Evolutionary conservation across 176 grass and related monocot species (phyloP), one percentile per base, ranked within the genome.

Genomic region (Aegilops speltoides): DNA sequence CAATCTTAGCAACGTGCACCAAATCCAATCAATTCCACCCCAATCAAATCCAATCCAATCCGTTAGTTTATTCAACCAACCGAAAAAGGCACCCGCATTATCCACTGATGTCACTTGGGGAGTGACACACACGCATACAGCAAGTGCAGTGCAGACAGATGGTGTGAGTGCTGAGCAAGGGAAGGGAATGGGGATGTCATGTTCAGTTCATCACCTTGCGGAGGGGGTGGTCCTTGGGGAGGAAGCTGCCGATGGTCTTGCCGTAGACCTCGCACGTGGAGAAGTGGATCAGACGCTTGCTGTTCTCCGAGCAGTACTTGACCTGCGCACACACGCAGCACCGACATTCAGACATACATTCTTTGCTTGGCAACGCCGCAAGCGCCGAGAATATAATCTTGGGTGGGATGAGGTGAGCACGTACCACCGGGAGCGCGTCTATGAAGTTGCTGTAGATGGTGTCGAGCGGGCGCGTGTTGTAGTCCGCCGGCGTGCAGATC

Each of bases 361-460:
- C 16, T 17, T 17, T 17, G 5, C 48, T 54, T 54, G 50, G 50
- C 1, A 7, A 54, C 50, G 50, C 2, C 6, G 16, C 2, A 54
- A 19, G 33, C 9, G 3, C 10, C 22, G 38, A 8, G 12, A 37
- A 20, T 10, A 69, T 10, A 19, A 10, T 33, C 17, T 19, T 41
- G 71, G 22, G 29, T 31, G 29, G 29, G 31, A 31, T 31, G 38
- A n/a, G 68, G 32, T 0, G 68, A n/a, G 20, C 2, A 12, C 40
- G 72, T 88, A 98, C 96, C 86, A 98, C 96, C 5, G 96, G 96
- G 87, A 98, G 93, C 3, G 96, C 91, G 74, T 98, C 96, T 68
- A 98, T 94, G 91, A 98, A 98, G 90, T 98, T 98, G 88, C 96
- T 98, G 71, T 93, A 98, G 82, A 98, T 98, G 45, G 96, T 98